Base-by-base conservation (phyloP, 2,329 filamentous ascomycete species). In the Gnomoniopsis sp. region DNA sequence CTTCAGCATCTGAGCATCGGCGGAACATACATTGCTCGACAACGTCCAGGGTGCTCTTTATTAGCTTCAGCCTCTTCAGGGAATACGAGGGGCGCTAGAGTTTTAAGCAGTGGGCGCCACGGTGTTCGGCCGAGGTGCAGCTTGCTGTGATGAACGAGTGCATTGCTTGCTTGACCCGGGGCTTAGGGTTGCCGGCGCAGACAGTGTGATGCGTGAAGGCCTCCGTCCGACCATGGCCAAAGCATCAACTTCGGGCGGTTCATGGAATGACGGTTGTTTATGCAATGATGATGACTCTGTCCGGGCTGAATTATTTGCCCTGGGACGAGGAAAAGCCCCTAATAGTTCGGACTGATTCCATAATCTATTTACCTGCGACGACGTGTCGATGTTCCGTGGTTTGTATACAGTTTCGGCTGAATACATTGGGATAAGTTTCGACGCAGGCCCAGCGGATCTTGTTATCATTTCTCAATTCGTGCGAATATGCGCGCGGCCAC, bases 31-130 rank as follows among this genome's bases (percentile, higher is more conserved):
- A 8, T 26, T 19, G 19, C 17, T 33, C 14, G 19, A 19, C n/a
- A 38, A 34, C 14, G 30, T 22, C 34, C 15, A 22, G 26, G 11
- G 26, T 21, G 11, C n/a, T 33, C 15, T 36, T n/a, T 36, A 17
- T 41, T 46, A 17, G 54, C 46, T 50, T 56, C 54, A 34, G 54
- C 47, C 1, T 50, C 53, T 23, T 44, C 53, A 33, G 30, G 30
- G 41, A 33, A 15, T 14, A 43, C 38, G 12, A 43, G 12, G 44
- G 8, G 17, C 7, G 26, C 26, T 14, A 21, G 38, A 19, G 23
- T 1, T 12, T 3, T 33, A 12, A n/a, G 23, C 3, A 17, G 36
- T 15, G 33, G 38, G 34, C n/a, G 38, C 17, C 8, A 30, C 43
- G n/a, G 43, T 21, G 26, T 12, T 17, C 46, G 46, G 22, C 10